A percentile compares a stretch with the other conserved stretches of the same genome.
Evolutionary conservation across 1,284 basidiomycete species (phyloP).

Genomic region (Sporisorium scitamineum): DNA sequence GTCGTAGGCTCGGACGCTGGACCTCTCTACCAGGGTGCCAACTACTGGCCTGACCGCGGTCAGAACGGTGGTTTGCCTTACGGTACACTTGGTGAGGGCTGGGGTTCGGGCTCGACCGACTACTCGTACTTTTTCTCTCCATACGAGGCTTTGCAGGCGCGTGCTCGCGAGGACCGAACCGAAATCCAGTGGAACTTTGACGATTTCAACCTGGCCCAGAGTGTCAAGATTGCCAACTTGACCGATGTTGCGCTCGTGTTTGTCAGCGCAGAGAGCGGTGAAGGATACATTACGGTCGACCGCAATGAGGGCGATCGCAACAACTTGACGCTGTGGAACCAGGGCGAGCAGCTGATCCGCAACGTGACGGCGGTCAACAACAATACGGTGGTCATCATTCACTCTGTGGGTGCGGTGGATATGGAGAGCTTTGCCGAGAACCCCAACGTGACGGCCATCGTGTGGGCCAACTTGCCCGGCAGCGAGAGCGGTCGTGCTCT

Average conservation of each 20-base stretch:
- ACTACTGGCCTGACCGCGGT: conserved; percentile 76
- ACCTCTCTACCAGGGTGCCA: conserved; percentile 78
- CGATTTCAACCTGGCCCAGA: conserved; percentile 72
- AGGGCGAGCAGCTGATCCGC: conserved; percentile 74
- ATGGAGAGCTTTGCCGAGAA: conserved; percentile 59
- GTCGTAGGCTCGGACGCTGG: conserved; percentile 74
- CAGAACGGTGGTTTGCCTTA: conserved; percentile 70
- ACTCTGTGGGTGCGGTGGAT: conserved; percentile 53
- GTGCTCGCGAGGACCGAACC: conserved; percentile 74
- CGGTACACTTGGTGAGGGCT: conserved; percentile 84
- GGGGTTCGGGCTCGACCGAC: conserved; percentile 75
- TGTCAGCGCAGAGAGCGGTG: conserved; percentile 70
- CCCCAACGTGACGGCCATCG: conserved; percentile 63
- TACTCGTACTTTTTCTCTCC: conserved; percentile 72
- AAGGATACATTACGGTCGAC: conserved; percentile 71
- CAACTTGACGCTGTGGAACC: conserved; percentile 83
- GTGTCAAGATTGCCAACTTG: conserved; percentile 53
- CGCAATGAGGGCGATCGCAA: conserved; percentile 76
- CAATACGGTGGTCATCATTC: conserved; percentile 63
- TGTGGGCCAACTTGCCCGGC: conserved; percentile 57
- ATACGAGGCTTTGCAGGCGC: conserved; percentile 78
- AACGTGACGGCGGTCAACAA: conserved; percentile 55
- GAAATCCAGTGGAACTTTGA: conserved; percentile 73
- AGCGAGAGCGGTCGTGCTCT: conserved; percentile 57
- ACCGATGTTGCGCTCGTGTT: conserved; percentile 75